Evolutionary conservation across 2,329 filamentous ascomycete species (phyloP).

Genomic region (Penicillium rolfsii): DNA sequence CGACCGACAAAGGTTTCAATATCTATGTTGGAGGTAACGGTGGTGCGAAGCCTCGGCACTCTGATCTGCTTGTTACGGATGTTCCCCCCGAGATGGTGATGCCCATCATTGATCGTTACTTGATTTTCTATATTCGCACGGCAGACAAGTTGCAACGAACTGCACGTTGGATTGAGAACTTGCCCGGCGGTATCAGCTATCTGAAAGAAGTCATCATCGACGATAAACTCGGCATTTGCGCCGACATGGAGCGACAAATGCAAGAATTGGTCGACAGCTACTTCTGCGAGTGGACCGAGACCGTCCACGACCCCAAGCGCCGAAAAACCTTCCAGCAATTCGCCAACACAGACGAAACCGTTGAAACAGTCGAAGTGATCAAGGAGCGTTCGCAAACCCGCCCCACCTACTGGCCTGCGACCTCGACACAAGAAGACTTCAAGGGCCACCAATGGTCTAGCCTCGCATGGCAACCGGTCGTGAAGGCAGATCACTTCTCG

Average conservation of each 20-base stretch:
- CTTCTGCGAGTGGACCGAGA: conserved; percentile 92
- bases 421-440: conserved; percentile 72
- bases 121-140: conserved; percentile 92
- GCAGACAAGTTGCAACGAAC: conserved; percentile 89
- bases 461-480: conserved; percentile 77
- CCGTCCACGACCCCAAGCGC: conserved; percentile 69
- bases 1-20: conserved; percentile 91
- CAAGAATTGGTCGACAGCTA: conserved; percentile 77
- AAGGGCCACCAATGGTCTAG: conserved; percentile 66
- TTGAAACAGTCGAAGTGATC: conserved; percentile 71
- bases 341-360: conserved; percentile 74
- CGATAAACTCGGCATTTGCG: conserved; percentile 83
- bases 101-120: conserved; percentile 81
- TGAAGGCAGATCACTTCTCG: conserved; percentile 70
- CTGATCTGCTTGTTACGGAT: conserved; percentile 82
- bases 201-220: conserved; percentile 80
- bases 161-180: conserved; percentile 80
- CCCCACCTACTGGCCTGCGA: conserved; percentile 77
- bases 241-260: conserved; percentile 86
- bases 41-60: conserved; percentile 80
- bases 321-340: conserved; percentile 78
- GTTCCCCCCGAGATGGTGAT: conserved; percentile 81
- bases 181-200: conserved; percentile 83
- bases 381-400: conserved; percentile 72
- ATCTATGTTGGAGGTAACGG: conserved; percentile 90